Evolutionary conservation across 1,284 basidiomycete species (phyloP), one percentile per base, ranked within the genome.

Genomic region (Fistulina hepatica): DNA sequence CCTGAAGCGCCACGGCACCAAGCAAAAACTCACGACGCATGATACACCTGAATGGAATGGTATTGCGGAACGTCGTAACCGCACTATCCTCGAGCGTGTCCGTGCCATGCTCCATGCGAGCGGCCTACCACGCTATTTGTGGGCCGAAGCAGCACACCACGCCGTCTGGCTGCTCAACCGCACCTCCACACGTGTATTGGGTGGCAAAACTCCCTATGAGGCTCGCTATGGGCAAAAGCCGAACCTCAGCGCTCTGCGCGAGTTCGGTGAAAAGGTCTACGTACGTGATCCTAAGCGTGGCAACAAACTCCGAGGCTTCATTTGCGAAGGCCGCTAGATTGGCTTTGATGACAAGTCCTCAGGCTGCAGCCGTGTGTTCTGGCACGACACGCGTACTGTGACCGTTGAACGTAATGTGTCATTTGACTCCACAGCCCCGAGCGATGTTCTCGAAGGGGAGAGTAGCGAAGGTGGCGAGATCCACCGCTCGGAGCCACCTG

Each of bases 1-100:
- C 37, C 51, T 64, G 9, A 42, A 52, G 12, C 13, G 15, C 1
- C 17, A 43, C 5, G 58, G 57, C 1, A 58, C 50, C 15, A 20
- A 23, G 1, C 48, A 43, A 12, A 26, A 45, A 10, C 25, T 44
- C 5, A 50, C 52, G 5, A 43, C 52, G 1, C 57, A 58, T 32
- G 51, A 61, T 40, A 48, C 54, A 5, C 50, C 53, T 11, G 36
- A 50, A 38, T 42, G 54, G 10, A 61, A 62, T 32, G 53, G 60
- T 15, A 40, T 31, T 50, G 28, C 44, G 1, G 44, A 45, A 21
- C 38, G 41, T 10, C 22, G 21, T 2, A 43, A 43, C 13, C 32
- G 44, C 5, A 33, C 13, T 1, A 35, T 46, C 21, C 3, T 37
- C 2, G 44, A 45, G 16, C 17, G 16, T 3, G 37, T 30, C 1